These are phyloP conservation scores for Aspergillus amoenus DNA, from an alignment of 2,329 filamentous ascomycete species.

Conservation along the genomic window DNA sequence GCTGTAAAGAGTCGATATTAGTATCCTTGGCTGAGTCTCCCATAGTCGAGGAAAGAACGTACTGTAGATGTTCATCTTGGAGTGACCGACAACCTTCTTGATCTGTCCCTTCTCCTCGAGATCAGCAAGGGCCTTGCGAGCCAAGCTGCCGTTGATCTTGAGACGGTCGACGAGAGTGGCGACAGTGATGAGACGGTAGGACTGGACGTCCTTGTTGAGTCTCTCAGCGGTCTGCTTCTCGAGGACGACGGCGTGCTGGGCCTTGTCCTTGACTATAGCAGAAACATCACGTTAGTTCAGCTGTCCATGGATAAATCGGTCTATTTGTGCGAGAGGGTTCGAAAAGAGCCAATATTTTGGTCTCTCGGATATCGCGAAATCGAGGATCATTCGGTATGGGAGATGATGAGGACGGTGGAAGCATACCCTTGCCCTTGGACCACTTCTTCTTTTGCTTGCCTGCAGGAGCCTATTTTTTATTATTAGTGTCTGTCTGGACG, in stretches of 20 bases:
- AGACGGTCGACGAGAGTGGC: slow-evolving; percentile 98
- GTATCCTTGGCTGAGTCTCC: neutral
- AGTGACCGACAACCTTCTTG: slow-evolving; percentile 95
- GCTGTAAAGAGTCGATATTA: slow-evolving; percentile 26
- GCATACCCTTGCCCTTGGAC: slow-evolving; percentile 58
- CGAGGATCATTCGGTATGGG: slow-evolving; percentile 13
- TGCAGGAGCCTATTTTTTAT: slow-evolving; percentile 44
- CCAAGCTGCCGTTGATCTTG: slow-evolving; percentile 99
- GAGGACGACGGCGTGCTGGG: slow-evolving; percentile 96
- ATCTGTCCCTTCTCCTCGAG: slow-evolving; percentile 98
- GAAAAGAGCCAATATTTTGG: neutral
- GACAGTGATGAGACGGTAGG: slow-evolving; percentile 98
- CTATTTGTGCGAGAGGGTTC: neutral
- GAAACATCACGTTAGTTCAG: slow-evolving; percentile 13
- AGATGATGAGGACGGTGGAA: slow-evolving; percentile 16
- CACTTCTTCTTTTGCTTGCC: slow-evolving; percentile 59
- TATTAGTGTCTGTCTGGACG: slow-evolving; percentile 14
- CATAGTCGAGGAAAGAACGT: slow-evolving; percentile 40
- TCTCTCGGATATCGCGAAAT: slow-evolving; percentile 1
- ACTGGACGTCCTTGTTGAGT: slow-evolving; percentile 99
- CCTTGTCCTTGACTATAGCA: slow-evolving; percentile 96
- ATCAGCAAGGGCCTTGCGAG: slow-evolving; percentile 83
- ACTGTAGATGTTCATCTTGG: slow-evolving; percentile 99
- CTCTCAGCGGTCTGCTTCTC: slow-evolving; percentile 97
- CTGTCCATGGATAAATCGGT: neutral